These are phyloP conservation scores for Ceratobasidium sp. DNA, from an alignment of 1,284 basidiomycete species.

Conservation along the genomic window DNA sequence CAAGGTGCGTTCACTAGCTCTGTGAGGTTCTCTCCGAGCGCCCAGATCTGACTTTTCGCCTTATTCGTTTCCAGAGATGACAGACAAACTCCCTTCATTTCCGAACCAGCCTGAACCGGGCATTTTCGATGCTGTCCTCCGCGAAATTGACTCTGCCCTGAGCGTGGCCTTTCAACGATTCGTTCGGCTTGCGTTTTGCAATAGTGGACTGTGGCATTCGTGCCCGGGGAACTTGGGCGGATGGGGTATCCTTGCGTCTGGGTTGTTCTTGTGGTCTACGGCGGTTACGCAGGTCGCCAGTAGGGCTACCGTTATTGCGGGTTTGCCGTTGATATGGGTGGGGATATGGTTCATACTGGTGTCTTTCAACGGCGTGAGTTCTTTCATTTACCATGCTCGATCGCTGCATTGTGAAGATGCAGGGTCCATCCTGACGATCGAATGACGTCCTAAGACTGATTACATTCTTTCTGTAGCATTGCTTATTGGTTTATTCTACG, in stretches of 20 bases:
- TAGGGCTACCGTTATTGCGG: not conserved
- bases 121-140: slow-evolving; percentile 8
- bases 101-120: slow-evolving; percentile 31
- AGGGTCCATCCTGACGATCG: not conserved
- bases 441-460: not conserved
- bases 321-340: slow-evolving; percentile 35
- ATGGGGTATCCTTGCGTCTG: not conserved
- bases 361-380: slow-evolving; percentile 17
- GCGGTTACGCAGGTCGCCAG: not conserved
- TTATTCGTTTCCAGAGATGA: slow-evolving; percentile 7
- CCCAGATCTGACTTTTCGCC: not conserved
- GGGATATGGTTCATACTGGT: slow-evolving; percentile 31
- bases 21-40: not conserved
- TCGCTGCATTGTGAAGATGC: no score
- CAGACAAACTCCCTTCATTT: slow-evolving; percentile 27
- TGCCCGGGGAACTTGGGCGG: not conserved
- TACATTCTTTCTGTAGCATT: slow-evolving; percentile 5
- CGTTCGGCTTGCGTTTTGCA: slow-evolving; percentile 30
- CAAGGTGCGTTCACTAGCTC: not conserved
- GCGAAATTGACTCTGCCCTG: not conserved
- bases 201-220: slow-evolving; percentile 23
- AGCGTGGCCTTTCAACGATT: slow-evolving; percentile 1
- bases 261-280: slow-evolving; percentile 10
- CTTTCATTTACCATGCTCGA: not conserved
- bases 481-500: slow-evolving; percentile 13